Conservation (phyloP, 495 filamentous ascomycete species). For the Lophiostoma macrostomum region DNA sequence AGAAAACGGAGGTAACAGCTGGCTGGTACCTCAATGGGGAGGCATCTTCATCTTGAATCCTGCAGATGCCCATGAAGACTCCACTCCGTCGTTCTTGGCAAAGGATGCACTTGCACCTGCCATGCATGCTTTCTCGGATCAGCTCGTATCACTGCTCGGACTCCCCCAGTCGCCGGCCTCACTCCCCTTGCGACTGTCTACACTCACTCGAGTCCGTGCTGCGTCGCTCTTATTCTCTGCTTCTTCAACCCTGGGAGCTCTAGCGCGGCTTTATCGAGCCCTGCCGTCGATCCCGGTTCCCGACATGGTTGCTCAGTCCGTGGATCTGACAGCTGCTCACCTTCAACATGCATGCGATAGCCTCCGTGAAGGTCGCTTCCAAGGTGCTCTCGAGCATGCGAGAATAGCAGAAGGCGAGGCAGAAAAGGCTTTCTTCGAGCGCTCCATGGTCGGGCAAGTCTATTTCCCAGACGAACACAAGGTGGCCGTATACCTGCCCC, state of each 20-base stretch:
- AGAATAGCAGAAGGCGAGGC: slow-evolving; percentile 82
- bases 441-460: slow-evolving; percentile 97
- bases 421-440: slow-evolving; percentile 96
- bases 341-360: slow-evolving; percentile 72
- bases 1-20: slow-evolving; percentile 74
- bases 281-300: slow-evolving; percentile 91
- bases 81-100: slow-evolving; percentile 44
- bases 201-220: slow-evolving; percentile 76
- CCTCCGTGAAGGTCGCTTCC: slow-evolving; percentile 62
- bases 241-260: slow-evolving; percentile 87
- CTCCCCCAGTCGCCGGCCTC: slow-evolving; percentile 75
- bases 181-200: slow-evolving; percentile 79
- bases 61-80: slow-evolving; percentile 42
- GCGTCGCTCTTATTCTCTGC: slow-evolving; percentile 86
- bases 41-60: slow-evolving; percentile 79
- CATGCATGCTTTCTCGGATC: slow-evolving; percentile 85
- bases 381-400: slow-evolving; percentile 69
- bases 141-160: slow-evolving; percentile 85
- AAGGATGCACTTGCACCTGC: slow-evolving; percentile 68
- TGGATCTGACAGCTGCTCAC: slow-evolving; percentile 72
- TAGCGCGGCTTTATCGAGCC: slow-evolving; percentile 80
- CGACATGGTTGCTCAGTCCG: slow-evolving; percentile 76
- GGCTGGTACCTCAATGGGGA: slow-evolving; percentile 96
- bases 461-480: slow-evolving; percentile 99
- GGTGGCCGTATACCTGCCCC: slow-evolving; percentile 90